Evolutionary conservation across 176 grass and related monocot genomes (phyloP), one percentile per base, ranked within the genome.

Genomic region (Otatea glauca): DNA sequence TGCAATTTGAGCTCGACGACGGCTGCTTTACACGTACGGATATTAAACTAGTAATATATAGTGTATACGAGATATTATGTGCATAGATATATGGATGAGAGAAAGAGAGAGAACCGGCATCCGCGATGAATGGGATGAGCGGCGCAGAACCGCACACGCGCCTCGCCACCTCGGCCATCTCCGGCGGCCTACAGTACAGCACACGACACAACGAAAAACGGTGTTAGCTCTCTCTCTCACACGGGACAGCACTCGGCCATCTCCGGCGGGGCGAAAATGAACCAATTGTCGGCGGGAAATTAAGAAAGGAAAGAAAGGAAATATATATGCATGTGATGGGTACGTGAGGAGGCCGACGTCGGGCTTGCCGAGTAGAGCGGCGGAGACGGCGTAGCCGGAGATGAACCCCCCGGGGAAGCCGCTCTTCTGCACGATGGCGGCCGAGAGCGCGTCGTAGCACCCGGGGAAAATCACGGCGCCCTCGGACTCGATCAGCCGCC

Each of bases 331-430:
- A 29, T 1, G 29, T 29, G 29, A 29, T 1, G 29, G 29, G 29
- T 29, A n/a, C 87, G 76, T 85, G 68, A 89, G 87, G 64, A 89
- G 87, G 75, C 87, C 87, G 76, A 89, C 78, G 69, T 89, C 87
- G 4, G 82, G 87, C 37, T 80, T 89, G 82, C 82, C 87, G 55
- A 85, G 87, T 7, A 84, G 82, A 16, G 82, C 68, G 64, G 76
- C 82, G 2, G 87, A 82, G 44, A 86, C 71, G 7, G 83, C 88
- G 63, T 86, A 90, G 38, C 88, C 83, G 67, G 88, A 86, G 77
- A 90, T 71, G 72, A 90, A 90, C 2, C 83, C 88, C 13, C 41
- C 78, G 6, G 64, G 54, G 74, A 86, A 86, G n/a, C 88, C 88
- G 23, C 43, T 73, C 53, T 76, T 86, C 59, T 90, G 71, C 3